A percentile compares a stretch with the other conserved stretches of the same genome.
Conservation (phyloP, 352 stramenopile species). For the Bremia lactucae region DNA sequence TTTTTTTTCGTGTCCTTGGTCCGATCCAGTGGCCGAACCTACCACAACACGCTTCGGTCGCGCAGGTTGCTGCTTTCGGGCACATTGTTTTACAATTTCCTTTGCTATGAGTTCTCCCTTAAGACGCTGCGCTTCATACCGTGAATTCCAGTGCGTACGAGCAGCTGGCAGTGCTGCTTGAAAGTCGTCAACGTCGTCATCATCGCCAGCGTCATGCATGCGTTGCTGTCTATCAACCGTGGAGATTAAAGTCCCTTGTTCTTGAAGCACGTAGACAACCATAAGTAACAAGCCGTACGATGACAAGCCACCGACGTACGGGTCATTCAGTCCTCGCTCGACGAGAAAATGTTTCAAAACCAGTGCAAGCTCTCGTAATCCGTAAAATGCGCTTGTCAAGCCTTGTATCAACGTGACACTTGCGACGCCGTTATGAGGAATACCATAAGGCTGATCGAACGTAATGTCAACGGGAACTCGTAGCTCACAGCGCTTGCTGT, state of each 20-base stretch:
- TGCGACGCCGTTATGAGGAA: slow-evolving; percentile 60
- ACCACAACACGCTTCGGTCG: slow-evolving; percentile 24
- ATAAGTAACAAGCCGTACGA: slow-evolving; percentile 83
- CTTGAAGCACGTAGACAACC: slow-evolving; percentile 54
- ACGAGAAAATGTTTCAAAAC: slow-evolving; percentile 87
- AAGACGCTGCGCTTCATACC: slow-evolving; percentile 34
- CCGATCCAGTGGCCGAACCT: slow-evolving; percentile 22
- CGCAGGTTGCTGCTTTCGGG: slow-evolving; percentile 26
- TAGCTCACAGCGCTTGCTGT: slow-evolving; percentile 4
- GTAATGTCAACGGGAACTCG: slow-evolving; percentile 76
- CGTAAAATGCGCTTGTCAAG: slow-evolving; percentile 59
- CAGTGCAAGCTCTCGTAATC: slow-evolving; percentile 70
- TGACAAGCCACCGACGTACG: slow-evolving; percentile 83
- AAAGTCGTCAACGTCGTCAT: slow-evolving; percentile 14
- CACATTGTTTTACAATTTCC: slow-evolving; percentile 43
- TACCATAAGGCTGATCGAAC: slow-evolving; percentile 54
- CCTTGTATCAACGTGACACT: slow-evolving; percentile 61
- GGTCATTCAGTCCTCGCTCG: slow-evolving; percentile 81
- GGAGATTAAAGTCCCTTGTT: slow-evolving; percentile 41
- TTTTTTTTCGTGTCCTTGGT: slow-evolving; percentile 27
- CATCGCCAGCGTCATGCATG: slow-evolving; percentile 1
- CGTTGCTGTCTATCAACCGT: slow-evolving; percentile 11
- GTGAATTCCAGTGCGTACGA: slow-evolving; percentile 12
- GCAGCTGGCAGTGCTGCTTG: slow-evolving; percentile 11
- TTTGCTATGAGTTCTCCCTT: slow-evolving; percentile 39